Evolutionary conservation across 2,329 filamentous ascomycete genomes (phyloP), one percentile per base, ranked within the genome.

Genomic region (Cercospora sp.): DNA sequence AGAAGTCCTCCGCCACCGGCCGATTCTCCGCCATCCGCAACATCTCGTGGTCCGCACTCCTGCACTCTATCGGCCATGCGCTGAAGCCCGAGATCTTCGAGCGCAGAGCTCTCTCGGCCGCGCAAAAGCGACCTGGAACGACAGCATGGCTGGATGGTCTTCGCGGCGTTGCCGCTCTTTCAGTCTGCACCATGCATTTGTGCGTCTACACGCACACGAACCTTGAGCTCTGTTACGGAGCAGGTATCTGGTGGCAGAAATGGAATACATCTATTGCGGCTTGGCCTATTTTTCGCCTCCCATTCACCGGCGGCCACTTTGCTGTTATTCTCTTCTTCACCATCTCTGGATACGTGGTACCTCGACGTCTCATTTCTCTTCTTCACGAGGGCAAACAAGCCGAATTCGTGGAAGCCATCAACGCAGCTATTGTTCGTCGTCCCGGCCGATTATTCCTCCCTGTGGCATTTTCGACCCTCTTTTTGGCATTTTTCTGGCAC

Each of bases 141-240:
- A 89, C 87, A 2, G 86, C 86, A 30, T 88, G 86, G 72, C 82
- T 89, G 13, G 89, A 91, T 72, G 89, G 89, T 13, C 79, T 91
- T 13, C 82, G 89, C 71, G 89, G 89, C 2, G 89, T 90, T 68
- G 88, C 88, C 9, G 87, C 89, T 3, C 83, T 91, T 36, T 75
- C 89, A 20, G 89, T 91, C 16, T 90, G 89, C 76, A 81, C 85
- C 71, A 86, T 89, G 69, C 87, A 90, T 77, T 82, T 89, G 75
- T 78, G 84, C 69, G 71, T 76, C 5, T 88, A 86, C 85, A 83
- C 82, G 57, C 88, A 87, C 76, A 80, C 76, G 63, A 82, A 85
- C 40, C 82, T 85, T 73, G 75, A 84, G 2, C 63, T 73, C 18
- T 75, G 74, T 65, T 75, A 75, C 53, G 71, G 71, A 13, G 68